Evolutionary conservation across 768 basidiomycete genomes (phyloP).

Genomic region (Sutorius australiensis): DNA sequence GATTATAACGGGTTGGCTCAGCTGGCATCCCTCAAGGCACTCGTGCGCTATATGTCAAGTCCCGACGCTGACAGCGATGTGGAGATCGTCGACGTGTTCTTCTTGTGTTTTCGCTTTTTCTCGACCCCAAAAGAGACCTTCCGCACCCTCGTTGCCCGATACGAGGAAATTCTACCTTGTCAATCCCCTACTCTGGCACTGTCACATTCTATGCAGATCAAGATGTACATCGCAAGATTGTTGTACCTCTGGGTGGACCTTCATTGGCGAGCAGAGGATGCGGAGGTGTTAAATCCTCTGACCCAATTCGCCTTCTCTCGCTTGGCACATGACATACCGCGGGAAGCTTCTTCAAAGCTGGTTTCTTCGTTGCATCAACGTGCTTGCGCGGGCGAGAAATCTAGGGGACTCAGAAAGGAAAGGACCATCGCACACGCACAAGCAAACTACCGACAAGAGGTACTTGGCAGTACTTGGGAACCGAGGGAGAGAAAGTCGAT

Average conservation of each 20-base stretch:
- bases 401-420: constrained; percentile 26
- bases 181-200: constrained; percentile 32
- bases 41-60: constrained; percentile 46
- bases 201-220: constrained; percentile 46
- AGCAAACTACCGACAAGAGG: constrained; percentile 15
- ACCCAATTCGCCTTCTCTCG: constrained; percentile 31
- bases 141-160: constrained; percentile 45
- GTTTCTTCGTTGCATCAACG: constrained; percentile 30
- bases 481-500: constrained; percentile 30
- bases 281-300: constrained; percentile 30
- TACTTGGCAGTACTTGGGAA: constrained; percentile 22
- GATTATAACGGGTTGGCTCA: constrained; percentile 27
- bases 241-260: constrained; percentile 68
- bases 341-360: constrained; percentile 24
- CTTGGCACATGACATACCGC: constrained; percentile 30
- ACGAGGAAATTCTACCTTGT: constrained; percentile 32
- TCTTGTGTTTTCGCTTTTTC: constrained; percentile 71
- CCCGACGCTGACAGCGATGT: constrained; percentile 37
- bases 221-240: constrained; percentile 56
- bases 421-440: constrained; percentile 24
- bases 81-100: constrained; percentile 52
- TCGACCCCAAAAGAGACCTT: constrained; percentile 47
- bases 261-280: constrained; percentile 59
- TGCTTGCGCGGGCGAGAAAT: constrained; percentile 19
- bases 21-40: constrained; percentile 38